Percentiles rank a stretch among this genome's conserved stretches.
These are phyloP conservation scores for Lactarius akahatsu DNA, from an alignment of 768 basidiomycete genomes.

Conservation along the genomic window DNA sequence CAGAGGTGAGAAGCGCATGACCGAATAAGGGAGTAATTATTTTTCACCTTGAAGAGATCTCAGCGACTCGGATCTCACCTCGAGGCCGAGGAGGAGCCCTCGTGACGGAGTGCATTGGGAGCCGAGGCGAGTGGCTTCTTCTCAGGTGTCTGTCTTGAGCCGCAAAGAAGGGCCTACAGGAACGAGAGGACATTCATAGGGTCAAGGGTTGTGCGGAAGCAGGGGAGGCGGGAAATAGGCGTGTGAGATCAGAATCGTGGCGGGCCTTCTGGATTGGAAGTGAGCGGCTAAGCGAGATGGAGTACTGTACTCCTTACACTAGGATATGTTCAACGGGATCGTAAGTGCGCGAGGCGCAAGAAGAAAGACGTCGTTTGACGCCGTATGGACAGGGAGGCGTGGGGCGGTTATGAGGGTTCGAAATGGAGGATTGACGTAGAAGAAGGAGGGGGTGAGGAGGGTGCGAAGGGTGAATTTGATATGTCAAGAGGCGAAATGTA, in stretches of 20 bases:
- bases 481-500: constrained; percentile 5
- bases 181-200: constrained; percentile 15
- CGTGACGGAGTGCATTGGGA: constrained; percentile 11
- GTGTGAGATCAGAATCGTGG: constrained; percentile 30
- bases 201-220: constrained; percentile 22
- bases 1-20: neutral
- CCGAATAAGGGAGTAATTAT: constrained; percentile 12
- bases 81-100: constrained; percentile 10
- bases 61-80: constrained; percentile 11
- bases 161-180: constrained; percentile 15
- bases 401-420: neutral
- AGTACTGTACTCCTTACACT: constrained; percentile 3
- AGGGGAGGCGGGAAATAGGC: constrained; percentile 20
- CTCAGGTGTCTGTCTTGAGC: constrained; percentile 11
- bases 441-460: constrained; percentile 10
- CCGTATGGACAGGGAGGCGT: neutral
- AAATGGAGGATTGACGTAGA: constrained; percentile 10
- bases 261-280: constrained; percentile 23
- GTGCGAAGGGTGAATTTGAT: constrained; percentile 12
- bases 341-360: neutral
- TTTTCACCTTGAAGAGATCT: constrained; percentile 3
- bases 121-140: constrained; percentile 1
- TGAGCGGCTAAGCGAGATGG: constrained; percentile 27
- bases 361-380: constrained; percentile 5
- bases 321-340: neutral